These are phyloP conservation scores for Stellera chamaejasme DNA, from an alignment of 345 rosid species.

Conservation along the genomic window DNA sequence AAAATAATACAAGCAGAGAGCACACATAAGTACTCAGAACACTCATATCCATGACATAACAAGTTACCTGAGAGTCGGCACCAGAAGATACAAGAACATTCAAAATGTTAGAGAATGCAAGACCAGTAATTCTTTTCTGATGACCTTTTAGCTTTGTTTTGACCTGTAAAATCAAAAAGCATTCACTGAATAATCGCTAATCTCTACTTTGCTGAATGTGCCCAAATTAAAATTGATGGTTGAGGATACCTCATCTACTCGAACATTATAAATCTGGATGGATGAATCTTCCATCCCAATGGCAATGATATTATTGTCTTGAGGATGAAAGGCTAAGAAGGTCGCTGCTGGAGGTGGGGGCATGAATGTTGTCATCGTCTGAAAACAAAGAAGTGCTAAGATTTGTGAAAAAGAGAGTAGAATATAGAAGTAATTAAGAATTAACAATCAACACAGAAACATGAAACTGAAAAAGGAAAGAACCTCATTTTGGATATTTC, in stretches of 20 bases:
- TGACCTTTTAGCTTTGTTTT: slow-evolving; percentile 70
- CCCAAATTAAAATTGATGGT: slow-evolving; percentile 7
- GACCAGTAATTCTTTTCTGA: slow-evolving; percentile 83
- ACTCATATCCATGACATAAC: too few relatives aligned
- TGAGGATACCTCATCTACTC: slow-evolving; percentile 48
- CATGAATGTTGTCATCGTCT: slow-evolving; percentile 82
- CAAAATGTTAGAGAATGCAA: slow-evolving; percentile 63
- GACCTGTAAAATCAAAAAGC: slow-evolving; percentile 33
- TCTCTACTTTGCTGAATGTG: slow-evolving; percentile 9
- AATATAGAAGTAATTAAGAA: too few relatives aligned
- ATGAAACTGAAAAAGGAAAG: too few relatives aligned
- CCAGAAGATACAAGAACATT: slow-evolving; percentile 86
- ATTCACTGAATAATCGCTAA: not conserved
- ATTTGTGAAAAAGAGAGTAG: too few relatives aligned
- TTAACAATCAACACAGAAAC: too few relatives aligned
- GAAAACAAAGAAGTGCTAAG: slow-evolving; percentile 13
- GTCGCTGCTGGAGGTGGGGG: slow-evolving; percentile 81
- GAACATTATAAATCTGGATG: slow-evolving; percentile 60
- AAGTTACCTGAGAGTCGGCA: slow-evolving; percentile 66
- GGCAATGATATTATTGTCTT: slow-evolving; percentile 63
- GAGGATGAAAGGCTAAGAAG: slow-evolving; percentile 75
- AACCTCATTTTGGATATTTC: too few relatives aligned
- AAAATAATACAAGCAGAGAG: too few relatives aligned
- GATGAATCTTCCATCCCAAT: slow-evolving; percentile 85
- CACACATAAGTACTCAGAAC: too few relatives aligned